Percentiles rank a stretch among this genome's conserved stretches.
phyloP scores from a whole-genome alignment of 345 rosid genomes.

The Draba incana region DNA sequence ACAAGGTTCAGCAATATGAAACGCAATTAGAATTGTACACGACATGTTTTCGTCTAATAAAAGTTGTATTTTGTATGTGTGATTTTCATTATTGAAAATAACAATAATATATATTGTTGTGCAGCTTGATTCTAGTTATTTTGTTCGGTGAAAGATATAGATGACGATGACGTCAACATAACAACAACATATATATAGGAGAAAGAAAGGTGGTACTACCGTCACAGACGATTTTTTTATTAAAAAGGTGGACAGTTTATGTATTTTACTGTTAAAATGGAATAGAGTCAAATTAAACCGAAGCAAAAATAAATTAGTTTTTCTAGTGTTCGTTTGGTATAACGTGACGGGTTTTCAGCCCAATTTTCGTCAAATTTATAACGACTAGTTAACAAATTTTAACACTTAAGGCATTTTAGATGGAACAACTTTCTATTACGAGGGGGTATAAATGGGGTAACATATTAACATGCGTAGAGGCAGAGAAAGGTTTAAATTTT shows the following conservation, averaged over 20 bases:
- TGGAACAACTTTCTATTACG: background rate
- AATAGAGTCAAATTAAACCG: too few relatives aligned
- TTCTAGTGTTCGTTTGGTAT: background rate
- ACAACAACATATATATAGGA: background rate
- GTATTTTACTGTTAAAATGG: too few relatives aligned
- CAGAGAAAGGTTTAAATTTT: too few relatives aligned
- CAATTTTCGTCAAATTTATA: background rate
- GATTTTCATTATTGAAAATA: background rate
- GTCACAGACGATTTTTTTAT: background rate
- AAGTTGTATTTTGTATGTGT: background rate
- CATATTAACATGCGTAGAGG: background rate
- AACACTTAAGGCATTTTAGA: background rate
- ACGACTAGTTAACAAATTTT: background rate
- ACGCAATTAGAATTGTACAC: slow-evolving; percentile 23
- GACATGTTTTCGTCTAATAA: slow-evolving; percentile 19
- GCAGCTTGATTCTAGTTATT: slow-evolving; percentile 16
- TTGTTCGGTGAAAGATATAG: slow-evolving; percentile 9
- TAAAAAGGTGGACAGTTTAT: too few relatives aligned
- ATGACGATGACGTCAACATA: background rate
- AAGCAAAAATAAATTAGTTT: too few relatives aligned
- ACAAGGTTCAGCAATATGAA: slow-evolving; percentile 8
- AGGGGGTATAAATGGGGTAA: background rate
- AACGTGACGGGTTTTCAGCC: background rate
- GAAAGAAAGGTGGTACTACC: background rate
- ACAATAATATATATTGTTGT: background rate